Conservation (phyloP, 2,329 filamentous ascomycete genomes). For the Diaporthe sp. region DNA sequence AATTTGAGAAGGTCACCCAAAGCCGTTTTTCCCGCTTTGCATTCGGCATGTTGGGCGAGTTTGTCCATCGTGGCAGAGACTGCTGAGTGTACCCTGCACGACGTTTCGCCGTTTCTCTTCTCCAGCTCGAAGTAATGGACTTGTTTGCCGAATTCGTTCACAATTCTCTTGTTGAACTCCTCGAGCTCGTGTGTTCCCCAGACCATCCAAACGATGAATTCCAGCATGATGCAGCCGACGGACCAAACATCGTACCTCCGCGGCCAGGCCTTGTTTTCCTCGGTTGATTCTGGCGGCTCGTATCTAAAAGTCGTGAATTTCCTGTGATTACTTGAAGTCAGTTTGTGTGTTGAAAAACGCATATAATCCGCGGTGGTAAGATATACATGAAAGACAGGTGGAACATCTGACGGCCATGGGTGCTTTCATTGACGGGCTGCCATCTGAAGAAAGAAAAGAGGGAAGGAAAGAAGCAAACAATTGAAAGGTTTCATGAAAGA, state of each 20-base stretch:
- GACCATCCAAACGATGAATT: constrained; percentile 49
- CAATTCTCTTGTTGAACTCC: constrained; percentile 27
- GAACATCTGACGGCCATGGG: not conserved
- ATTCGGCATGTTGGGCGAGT: not conserved
- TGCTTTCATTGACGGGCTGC: not conserved
- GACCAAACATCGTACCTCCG: constrained; percentile 51
- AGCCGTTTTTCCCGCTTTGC: not conserved
- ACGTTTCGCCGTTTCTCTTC: not conserved
- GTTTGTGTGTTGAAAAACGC: not conserved
- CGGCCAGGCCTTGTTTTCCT: constrained; percentile 29
- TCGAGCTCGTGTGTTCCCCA: constrained; percentile 39
- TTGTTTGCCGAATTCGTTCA: not conserved
- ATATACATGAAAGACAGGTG: no score
- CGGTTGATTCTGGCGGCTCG: constrained; percentile 20
- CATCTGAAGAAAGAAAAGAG: no score
- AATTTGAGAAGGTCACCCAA: not conserved
- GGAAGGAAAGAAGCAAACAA: no score
- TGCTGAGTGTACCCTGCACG: not conserved
- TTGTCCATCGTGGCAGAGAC: not conserved
- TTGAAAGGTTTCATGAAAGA: not conserved
- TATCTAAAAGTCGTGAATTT: not conserved
- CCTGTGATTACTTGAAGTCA: not conserved
- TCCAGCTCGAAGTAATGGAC: not conserved
- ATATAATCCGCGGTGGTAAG: not conserved
- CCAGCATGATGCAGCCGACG: constrained; percentile 49